These are phyloP conservation scores for Schwanniomyces polymorphus DNA, from an alignment of 805 yeast genomes.

Conservation along the genomic window DNA sequence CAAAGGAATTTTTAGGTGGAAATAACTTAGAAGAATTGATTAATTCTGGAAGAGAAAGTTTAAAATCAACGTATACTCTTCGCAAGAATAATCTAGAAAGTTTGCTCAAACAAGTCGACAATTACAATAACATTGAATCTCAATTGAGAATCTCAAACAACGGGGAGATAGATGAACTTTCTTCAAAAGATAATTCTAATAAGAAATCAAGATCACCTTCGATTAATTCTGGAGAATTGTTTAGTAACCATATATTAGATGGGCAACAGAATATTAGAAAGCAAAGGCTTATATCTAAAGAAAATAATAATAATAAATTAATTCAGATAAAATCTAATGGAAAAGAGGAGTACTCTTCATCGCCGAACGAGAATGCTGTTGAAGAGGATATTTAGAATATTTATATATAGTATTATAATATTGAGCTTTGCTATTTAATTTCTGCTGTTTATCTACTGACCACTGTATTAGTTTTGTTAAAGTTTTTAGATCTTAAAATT, in stretches of 20 bases:
- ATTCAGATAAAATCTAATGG: constrained; percentile 23
- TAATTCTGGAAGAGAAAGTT: constrained; percentile 34
- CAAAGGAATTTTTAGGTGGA: constrained; percentile 46
- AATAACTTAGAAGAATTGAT: constrained; percentile 41
- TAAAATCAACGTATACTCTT: constrained; percentile 11
- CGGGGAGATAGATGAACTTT: constrained; percentile 2
- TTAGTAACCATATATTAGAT: constrained; percentile 5
- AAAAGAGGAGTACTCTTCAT: constrained; percentile 19
- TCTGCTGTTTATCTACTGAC: background rate
- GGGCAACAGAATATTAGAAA: constrained; percentile 19
- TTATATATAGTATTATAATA: no score
- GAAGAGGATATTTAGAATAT: background rate
- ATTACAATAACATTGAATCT: constrained; percentile 1
- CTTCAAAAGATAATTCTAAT: background rate
- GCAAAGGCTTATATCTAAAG: constrained; percentile 24
- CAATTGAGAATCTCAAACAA: constrained; percentile 2
- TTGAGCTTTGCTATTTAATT: background rate
- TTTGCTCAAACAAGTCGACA: constrained; percentile 14
- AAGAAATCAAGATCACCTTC: constrained; percentile 6
- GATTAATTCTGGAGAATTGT: constrained; percentile 7
- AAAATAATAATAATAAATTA: constrained; percentile 19
- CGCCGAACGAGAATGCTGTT: constrained; percentile 9
- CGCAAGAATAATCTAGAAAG: constrained; percentile 11
- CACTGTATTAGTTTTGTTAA: constrained; percentile 2
- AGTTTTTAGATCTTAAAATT: constrained; percentile 43